Evolutionary conservation across 148 eudicot genomes (phyloP).

Genomic region (Persicaria maculosa): DNA sequence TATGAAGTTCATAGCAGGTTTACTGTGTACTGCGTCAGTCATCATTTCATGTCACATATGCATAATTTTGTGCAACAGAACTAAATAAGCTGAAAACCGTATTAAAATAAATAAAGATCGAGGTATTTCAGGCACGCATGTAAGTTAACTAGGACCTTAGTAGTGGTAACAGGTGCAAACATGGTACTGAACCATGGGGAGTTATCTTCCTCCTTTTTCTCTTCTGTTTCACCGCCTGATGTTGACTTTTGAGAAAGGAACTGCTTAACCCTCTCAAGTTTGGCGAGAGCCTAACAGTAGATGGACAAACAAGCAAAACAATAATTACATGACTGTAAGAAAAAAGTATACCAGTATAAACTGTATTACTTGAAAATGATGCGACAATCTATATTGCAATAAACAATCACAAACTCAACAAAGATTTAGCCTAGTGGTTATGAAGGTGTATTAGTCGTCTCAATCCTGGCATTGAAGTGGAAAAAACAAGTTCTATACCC

Average conservation of each 20-base stretch:
- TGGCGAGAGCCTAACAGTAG: conserved; percentile 55
- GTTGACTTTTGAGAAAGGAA: conserved; percentile 30
- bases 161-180: conserved; percentile 22
- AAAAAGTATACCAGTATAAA: not conserved
- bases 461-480: not conserved
- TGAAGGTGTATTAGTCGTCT: not conserved
- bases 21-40: no score
- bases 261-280: conserved; percentile 62
- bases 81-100: not conserved
- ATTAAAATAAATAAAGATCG: not conserved
- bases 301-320: not conserved
- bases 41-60: not conserved
- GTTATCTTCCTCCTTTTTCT: conserved; percentile 41
- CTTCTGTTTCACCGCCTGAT: conserved; percentile 26
- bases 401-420: not conserved
- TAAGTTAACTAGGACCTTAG: not conserved
- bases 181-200: conserved; percentile 62
- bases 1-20: not conserved
- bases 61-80: not conserved
- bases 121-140: not conserved
- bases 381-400: not conserved
- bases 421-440: not conserved
- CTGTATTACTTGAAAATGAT: not conserved
- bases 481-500: no score
- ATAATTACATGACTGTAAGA: not conserved